A percentile compares a stretch with the other conserved stretches of the same genome.
These are phyloP conservation scores for Camellia japonica DNA, from an alignment of 148 eudicot genomes.

Conservation along the genomic window DNA sequence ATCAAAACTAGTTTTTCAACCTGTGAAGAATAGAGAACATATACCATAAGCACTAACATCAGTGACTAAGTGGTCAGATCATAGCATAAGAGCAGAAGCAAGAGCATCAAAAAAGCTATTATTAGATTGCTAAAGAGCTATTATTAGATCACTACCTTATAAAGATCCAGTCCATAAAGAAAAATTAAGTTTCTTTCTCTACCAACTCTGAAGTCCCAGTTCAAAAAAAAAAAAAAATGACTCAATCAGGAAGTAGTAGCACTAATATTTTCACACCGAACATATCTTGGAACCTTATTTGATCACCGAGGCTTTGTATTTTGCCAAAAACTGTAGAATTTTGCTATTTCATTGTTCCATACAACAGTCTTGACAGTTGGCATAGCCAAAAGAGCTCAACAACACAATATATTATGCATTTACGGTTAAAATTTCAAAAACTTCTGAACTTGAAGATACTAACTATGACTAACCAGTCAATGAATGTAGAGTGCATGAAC, in stretches of 20 bases:
- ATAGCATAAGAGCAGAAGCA: slow-evolving; percentile 3
- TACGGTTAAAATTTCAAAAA: not conserved
- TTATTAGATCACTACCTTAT: too few relatives aligned
- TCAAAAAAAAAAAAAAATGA: not conserved
- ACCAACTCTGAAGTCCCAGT: not conserved
- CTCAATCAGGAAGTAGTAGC: not conserved
- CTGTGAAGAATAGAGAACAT: slow-evolving; percentile 28
- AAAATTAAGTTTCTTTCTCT: not conserved
- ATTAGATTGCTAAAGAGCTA: not conserved
- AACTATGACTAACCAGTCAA: not conserved
- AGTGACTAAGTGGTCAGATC: not conserved
- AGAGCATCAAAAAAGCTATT: not conserved
- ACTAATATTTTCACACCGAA: not conserved
- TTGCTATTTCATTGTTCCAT: not conserved
- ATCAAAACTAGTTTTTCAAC: slow-evolving; percentile 72
- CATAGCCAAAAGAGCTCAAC: not conserved
- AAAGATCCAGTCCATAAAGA: not conserved
- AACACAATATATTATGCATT: not conserved
- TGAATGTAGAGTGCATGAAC: not conserved
- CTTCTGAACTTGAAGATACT: not conserved
- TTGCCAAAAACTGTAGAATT: not conserved
- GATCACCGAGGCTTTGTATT: not conserved
- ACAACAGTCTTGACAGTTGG: not conserved
- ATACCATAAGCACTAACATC: not conserved
- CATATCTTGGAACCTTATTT: not conserved